These are phyloP conservation scores for Colletotrichum liriopes DNA, from an alignment of 2,329 filamentous ascomycete genomes.

Conservation along the genomic window DNA sequence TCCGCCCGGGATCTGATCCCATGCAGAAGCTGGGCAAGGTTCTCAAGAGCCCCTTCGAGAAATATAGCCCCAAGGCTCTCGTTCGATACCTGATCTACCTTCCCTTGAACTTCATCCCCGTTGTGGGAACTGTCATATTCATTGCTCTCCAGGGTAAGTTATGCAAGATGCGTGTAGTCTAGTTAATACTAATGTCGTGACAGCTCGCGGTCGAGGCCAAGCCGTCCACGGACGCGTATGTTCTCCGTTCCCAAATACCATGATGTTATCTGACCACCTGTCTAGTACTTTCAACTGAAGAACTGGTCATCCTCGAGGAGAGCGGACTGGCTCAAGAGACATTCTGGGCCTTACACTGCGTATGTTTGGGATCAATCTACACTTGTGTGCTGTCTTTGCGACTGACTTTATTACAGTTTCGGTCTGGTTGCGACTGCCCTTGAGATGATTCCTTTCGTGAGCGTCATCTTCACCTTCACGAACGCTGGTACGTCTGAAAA, in stretches of 20 bases:
- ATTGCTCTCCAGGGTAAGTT: slow-evolving; percentile 78
- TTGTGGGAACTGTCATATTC: slow-evolving; percentile 88
- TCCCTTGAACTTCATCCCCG: slow-evolving; percentile 92
- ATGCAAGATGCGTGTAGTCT: slow-evolving; percentile 46
- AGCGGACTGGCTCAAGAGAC: slow-evolving; percentile 78
- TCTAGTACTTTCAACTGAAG: slow-evolving; percentile 92
- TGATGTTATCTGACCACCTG: slow-evolving; percentile 12
- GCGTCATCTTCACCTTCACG: slow-evolving; percentile 89
- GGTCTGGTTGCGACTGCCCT: slow-evolving; percentile 82
- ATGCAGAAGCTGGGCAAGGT: slow-evolving; percentile 71
- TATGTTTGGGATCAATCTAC: slow-evolving; percentile 54
- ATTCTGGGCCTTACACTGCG: slow-evolving; percentile 86
- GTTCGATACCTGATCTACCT: slow-evolving; percentile 88
- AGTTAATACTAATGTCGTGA: neutral
- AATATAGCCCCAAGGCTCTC: slow-evolving; percentile 73
- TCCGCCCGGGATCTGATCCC: slow-evolving; percentile 74
- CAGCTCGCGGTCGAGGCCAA: slow-evolving; percentile 61
- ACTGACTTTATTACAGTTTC: slow-evolving; percentile 68
- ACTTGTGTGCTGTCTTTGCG: neutral
- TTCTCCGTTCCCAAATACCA: slow-evolving; percentile 22
- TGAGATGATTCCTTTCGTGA: slow-evolving; percentile 87
- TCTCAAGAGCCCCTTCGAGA: slow-evolving; percentile 70
- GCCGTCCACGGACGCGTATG: slow-evolving; percentile 69
- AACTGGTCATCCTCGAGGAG: slow-evolving; percentile 79
- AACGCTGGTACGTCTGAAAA: slow-evolving; percentile 74